Base-by-base conservation (phyloP, 148 eudicot species). In the Vaccinium corymbosum region DNA sequence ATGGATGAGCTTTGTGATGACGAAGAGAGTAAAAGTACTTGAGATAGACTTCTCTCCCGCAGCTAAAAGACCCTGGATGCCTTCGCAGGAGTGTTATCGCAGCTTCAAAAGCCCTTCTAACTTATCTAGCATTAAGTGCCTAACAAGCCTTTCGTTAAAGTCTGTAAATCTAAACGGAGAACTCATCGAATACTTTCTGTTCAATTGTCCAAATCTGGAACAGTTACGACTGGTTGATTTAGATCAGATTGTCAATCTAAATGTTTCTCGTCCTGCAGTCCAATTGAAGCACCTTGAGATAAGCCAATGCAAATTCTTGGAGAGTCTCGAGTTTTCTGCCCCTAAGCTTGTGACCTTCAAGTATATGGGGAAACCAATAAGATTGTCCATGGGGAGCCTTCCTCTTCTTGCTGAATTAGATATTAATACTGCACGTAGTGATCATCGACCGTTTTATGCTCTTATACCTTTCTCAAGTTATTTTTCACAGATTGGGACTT, bases 211-310 rank as follows among this genome's bases (percentile, higher is more conserved):
- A 2, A n/a, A 25, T 14, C 53, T 76, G 14, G 79, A 76, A 76
- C 11, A 52, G 15, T 49, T 76, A 11, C 8, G 7, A 1, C 53
- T 76, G 53, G 55, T 1, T 46, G 3, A 6, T 52, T 76, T 51
- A 6, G 14, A 48, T 3, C 6, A 13, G 48, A 11, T 49, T 42
- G 29, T 76, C 8, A 48, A 17, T 49, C 53, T 76, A 52, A 76
- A 76, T 42, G 53, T 76, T 76, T 51, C 27, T 46, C 29, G 55
- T 13, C 79, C 79, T 1, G 17, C 79, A 7, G 52, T 48, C 79
- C 48, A 76, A 6, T 76, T 76, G 79, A 76, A 49, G 79, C 22
- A 76, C 52, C 48, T 76, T 13, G 52, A 46, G 79, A 76, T 48
- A 42, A 6, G 0, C 16, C 7, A 1, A 17, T 76, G 79, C 27